Percentiles rank a stretch among this genome's conserved stretches.
phyloP scores from a whole-genome alignment of 495 filamentous ascomycete species.

The Penicillium parvum region DNA sequence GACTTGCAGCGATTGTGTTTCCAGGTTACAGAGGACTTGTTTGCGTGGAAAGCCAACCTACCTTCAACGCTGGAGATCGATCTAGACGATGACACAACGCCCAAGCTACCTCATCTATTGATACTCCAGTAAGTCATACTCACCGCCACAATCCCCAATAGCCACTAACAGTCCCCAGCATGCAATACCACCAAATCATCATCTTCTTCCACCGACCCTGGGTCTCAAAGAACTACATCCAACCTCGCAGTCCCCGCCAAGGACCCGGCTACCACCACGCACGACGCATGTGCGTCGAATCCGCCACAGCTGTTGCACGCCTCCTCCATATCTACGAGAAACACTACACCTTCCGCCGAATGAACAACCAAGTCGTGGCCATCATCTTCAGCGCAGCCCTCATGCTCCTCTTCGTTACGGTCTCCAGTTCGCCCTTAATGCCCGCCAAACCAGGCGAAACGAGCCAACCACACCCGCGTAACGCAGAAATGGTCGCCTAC shows the following conservation, averaged over 20 bases:
- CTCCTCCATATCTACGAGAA: conserved; percentile 47
- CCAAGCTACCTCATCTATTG: conserved; percentile 43
- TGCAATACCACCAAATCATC: conserved; percentile 52
- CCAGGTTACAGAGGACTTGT: conserved; percentile 42
- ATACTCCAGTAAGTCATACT: conserved; percentile 45
- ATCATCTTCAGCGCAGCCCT: conserved; percentile 50
- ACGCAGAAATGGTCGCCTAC: conserved; percentile 41
- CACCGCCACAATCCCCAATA: neutral
- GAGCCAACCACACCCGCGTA: conserved; percentile 21
- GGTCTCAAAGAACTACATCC: conserved; percentile 47
- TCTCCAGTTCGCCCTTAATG: conserved; percentile 32
- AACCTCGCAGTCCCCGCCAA: conserved; percentile 40
- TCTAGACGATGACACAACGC: conserved; percentile 31
- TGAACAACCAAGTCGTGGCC: conserved; percentile 48
- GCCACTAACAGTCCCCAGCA: conserved; percentile 25
- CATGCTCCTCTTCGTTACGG: conserved; percentile 45
- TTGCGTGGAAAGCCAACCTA: conserved; percentile 46
- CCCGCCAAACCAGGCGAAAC: conserved; percentile 20
- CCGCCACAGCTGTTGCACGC: conserved; percentile 40
- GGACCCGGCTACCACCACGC: conserved; percentile 46
- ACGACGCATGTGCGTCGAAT: conserved; percentile 46
- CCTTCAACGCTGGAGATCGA: conserved; percentile 39
- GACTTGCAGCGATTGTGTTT: conserved; percentile 43
- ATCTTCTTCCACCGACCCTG: conserved; percentile 50
- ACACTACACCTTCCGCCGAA: conserved; percentile 46